phyloP scores from a whole-genome alignment of 192 early-diverging fungal species.

The Entomortierella chlamydospora region DNA sequence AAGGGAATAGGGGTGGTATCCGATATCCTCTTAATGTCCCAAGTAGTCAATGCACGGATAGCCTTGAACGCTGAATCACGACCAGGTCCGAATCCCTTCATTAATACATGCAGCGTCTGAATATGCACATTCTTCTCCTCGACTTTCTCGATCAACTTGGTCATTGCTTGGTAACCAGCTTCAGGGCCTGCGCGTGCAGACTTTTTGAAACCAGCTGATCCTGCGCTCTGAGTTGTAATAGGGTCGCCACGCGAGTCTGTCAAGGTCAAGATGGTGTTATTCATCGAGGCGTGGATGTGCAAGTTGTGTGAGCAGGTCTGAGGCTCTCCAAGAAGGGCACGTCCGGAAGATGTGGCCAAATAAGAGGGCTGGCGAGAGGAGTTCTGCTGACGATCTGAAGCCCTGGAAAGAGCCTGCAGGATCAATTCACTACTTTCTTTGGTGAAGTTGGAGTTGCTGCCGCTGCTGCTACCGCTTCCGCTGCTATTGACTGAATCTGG shows the following conservation, averaged over 20 bases:
- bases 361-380: constrained; percentile 7
- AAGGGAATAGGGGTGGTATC: constrained; percentile 94
- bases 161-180: constrained; percentile 90
- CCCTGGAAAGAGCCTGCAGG: constrained; percentile 42
- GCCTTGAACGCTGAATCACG: constrained; percentile 94
- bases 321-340: constrained; percentile 21
- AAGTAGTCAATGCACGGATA: constrained; percentile 75
- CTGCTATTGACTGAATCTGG: background rate
- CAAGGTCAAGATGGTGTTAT: constrained; percentile 92
- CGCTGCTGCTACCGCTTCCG: constrained; percentile 7
- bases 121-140: constrained; percentile 75
- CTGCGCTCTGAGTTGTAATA: constrained; percentile 81
- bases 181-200: constrained; percentile 89
- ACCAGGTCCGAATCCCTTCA: constrained; percentile 93
- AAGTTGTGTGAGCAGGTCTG: constrained; percentile 58
- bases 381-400: constrained; percentile 33
- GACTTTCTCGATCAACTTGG: constrained; percentile 74
- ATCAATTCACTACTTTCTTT: constrained; percentile 27
- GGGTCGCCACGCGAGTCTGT: constrained; percentile 76
- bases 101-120: constrained; percentile 75
- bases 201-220: constrained; percentile 88
- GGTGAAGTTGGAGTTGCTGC: constrained; percentile 4
- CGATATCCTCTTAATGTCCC: constrained; percentile 80
- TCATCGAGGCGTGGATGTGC: constrained; percentile 70
- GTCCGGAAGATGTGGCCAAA: constrained; percentile 11